Evolutionary conservation across 805 yeast species (phyloP), one percentile per base, ranked within the genome.

Genomic region (Nakazawaea sp.): DNA sequence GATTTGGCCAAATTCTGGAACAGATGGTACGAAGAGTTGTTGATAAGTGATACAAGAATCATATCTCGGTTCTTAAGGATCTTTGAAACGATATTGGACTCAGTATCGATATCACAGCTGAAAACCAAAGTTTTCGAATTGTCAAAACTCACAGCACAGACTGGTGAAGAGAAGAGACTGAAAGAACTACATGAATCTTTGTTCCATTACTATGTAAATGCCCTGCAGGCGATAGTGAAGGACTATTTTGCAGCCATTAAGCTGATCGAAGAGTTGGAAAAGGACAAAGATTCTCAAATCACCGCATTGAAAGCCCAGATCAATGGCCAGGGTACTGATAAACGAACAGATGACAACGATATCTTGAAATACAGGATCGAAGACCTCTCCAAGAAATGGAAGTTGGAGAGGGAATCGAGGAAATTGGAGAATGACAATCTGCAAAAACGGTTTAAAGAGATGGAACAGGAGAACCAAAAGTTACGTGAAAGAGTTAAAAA

Each of bases 391-490:
- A 72, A 64, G 43, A 65, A 80, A 48, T 79, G 85, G 81, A 76
- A 78, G 47, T 66, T 77, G 5, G 89, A 83, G 44, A 62, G 87
- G 43, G 92, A 82, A 52, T 72, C 82, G 15, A 58, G 88, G 21
- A 71, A 72, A 16, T 64, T 76, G 38, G 89, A 82, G 45, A 65
- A 67, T 36, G 66, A 66, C 26, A 78, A 79, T 26, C 74, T 82
- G 2, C 64, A 68, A 33, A 54, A 58, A 31, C 56, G 81, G 30
- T 63, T 80, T 4, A 50, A 53, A 15, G 77, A 72, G 38, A 50
- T 81, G 24, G 86, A 80, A 44, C 41, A 49, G 23, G 87, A 81
- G 45, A 78, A 76, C 47, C 16, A 51, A 48, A 21, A 21, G 24
- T 21, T 21, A 10, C 11, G 20, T 13, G 4, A 23, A 10, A 10